Evolutionary conservation across 805 yeast species (phyloP).

Genomic region (Wickerhamiella galacta): DNA sequence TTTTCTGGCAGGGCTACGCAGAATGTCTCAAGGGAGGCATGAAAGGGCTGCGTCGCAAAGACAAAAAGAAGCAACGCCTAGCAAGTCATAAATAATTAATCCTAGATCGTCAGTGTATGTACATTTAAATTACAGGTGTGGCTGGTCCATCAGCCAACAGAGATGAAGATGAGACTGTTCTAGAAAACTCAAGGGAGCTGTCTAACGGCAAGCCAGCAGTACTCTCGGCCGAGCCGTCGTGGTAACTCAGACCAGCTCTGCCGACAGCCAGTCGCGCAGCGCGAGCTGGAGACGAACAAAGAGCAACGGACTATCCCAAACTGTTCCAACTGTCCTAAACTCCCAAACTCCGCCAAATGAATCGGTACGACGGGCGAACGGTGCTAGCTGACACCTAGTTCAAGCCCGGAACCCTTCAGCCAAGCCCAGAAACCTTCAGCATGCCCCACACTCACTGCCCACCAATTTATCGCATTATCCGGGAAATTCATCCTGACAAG

Average conservation of each 20-base stretch:
- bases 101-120: background rate
- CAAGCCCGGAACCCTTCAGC: too few species aligned
- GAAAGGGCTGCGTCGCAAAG: constrained; percentile 64
- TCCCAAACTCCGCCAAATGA: too few species aligned
- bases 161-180: background rate
- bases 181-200: background rate
- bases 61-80: constrained; percentile 57
- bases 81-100: constrained; percentile 24
- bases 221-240: background rate
- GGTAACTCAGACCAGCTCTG: background rate
- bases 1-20: constrained; percentile 65
- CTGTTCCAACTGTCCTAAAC: too few species aligned
- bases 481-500: too few species aligned
- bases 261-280: too few species aligned
- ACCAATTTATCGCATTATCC: too few species aligned
- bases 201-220: background rate
- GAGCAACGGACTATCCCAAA: too few species aligned
- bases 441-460: too few species aligned
- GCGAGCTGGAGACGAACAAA: too few species aligned
- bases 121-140: background rate
- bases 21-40: constrained; percentile 54
- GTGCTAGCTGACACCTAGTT: too few species aligned
- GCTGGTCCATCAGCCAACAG: background rate
- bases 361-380: too few species aligned
- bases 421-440: too few species aligned